Evolutionary conservation across 148 eudicot species (phyloP).

Genomic region (Camellia japonica): DNA sequence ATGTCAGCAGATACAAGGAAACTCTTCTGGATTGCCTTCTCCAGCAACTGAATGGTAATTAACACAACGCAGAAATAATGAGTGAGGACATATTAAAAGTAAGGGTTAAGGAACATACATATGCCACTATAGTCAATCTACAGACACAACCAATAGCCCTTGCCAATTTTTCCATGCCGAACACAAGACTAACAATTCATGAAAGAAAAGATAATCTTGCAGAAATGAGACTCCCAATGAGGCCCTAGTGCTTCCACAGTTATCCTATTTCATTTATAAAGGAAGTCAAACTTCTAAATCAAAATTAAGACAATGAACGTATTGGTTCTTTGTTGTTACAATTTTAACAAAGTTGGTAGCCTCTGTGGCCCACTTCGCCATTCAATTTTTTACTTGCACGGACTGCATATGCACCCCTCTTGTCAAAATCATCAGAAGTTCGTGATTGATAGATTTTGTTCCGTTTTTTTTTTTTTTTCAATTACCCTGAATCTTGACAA

Average conservation of each 20-base stretch:
- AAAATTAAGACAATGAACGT: background rate
- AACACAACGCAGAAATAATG: background rate
- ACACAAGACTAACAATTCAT: background rate
- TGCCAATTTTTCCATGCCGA: background rate
- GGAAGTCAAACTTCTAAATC: too few relatives aligned
- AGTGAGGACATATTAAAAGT: background rate
- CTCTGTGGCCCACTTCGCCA: background rate
- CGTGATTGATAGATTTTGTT: too few relatives aligned
- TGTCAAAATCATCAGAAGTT: too few relatives aligned
- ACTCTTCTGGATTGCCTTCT: constrained; percentile 82
- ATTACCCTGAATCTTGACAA: too few relatives aligned
- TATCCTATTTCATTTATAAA: background rate
- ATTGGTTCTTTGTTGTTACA: background rate
- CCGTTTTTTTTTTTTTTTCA: too few relatives aligned
- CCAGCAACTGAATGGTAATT: constrained; percentile 51
- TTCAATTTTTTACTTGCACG: too few relatives aligned
- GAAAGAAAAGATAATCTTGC: background rate
- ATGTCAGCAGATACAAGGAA: constrained; percentile 95
- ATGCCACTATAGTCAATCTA: background rate
- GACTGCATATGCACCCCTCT: too few relatives aligned
- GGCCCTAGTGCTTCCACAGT: background rate
- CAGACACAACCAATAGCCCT: background rate
- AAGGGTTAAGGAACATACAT: background rate
- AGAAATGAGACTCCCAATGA: background rate
- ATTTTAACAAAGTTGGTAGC: background rate